Evolutionary conservation across 441 rosid genomes (phyloP).

Genomic region (Erodium texanum): DNA sequence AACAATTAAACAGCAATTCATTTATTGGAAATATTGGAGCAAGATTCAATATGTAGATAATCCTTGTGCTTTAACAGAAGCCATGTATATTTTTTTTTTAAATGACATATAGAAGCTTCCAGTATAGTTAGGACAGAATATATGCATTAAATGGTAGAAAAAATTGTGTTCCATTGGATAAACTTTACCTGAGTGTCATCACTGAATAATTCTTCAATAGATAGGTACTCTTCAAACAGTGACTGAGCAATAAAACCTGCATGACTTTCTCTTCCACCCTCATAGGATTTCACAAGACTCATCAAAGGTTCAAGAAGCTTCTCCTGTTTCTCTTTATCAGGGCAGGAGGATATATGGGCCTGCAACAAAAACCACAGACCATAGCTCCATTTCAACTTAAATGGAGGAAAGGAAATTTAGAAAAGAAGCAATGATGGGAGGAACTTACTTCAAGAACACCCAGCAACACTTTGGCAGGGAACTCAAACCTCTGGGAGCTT

Average conservation of each 20-base stretch:
- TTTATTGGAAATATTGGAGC: neutral
- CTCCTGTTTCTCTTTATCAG: constrained; percentile 84
- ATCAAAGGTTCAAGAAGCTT: constrained; percentile 93
- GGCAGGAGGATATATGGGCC: constrained; percentile 64
- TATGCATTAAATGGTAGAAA: constrained; percentile 3
- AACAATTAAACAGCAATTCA: neutral
- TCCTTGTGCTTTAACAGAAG: constrained; percentile 9
- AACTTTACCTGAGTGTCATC: constrained; percentile 77
- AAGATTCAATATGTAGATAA: neutral
- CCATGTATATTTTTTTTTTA: neutral
- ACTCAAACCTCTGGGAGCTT: constrained; percentile 61
- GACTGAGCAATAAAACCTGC: constrained; percentile 86
- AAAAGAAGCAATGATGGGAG: constrained; percentile 4
- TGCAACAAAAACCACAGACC: constrained; percentile 29
- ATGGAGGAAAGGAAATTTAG: neutral
- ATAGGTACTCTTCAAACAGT: constrained; percentile 92
- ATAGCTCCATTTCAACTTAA: constrained; percentile 9
- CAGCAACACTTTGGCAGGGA: constrained; percentile 80
- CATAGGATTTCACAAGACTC: constrained; percentile 94
- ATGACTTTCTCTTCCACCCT: constrained; percentile 99
- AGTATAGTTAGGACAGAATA: constrained; percentile 7
- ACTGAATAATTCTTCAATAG: constrained; percentile 89
- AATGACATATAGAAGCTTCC: constrained; percentile 12
- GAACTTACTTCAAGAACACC: constrained; percentile 74
- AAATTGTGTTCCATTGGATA: neutral